Evolutionary conservation across 1,139 yeast genomes (phyloP), one percentile per base, ranked within the genome.

Genomic region (Diutina rugosa): DNA sequence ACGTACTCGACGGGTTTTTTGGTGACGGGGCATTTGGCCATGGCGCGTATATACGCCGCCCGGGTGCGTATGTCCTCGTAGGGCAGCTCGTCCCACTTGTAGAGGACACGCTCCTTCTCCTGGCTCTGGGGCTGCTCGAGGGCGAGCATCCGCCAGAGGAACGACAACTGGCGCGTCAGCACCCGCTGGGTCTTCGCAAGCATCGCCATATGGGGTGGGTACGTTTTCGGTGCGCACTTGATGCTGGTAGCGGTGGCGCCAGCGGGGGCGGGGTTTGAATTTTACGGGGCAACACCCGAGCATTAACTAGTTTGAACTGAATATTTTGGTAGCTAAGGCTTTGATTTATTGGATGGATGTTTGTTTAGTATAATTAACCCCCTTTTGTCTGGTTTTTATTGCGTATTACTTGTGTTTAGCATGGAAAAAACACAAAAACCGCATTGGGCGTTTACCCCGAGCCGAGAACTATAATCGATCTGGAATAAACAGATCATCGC

Each of bases 1-100:
- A 93, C 90, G 69, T 78, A 93, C 62, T 85, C 78, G 59, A 93
- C 90, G 57, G 87, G 85, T 61, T 85, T 81, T 30, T 83, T 77
- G 0, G 98, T 90, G 18, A 91, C 93, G 0, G 98, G 98, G 69
- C 99, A 93, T 65, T 81, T 81, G 7, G 97, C 98, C 60, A 85
- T 77, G 29, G 96, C 87, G 69, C 91, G 80, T 60, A 93, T 93
- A 60, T 84, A 82, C 16, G 96, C 97, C 0, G 98, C 98, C 59
- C 98, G 80, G 60, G 90, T 87, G 61, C 98, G 81, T 58, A 93
- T 77, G 62, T 88, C 97, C 59, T 87, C 89, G 49, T 85, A 81
- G 2, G 98, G 98, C 1, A 97, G 89, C 61, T 87, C 85, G 65
- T 91, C 98, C 97, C 98, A 91, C 69, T 62, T 61, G 59, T 66